Evolutionary conservation across 148 eudicot genomes (phyloP), one percentile per base, ranked within the genome.

Genomic region (Euryodendron excelsum): DNA sequence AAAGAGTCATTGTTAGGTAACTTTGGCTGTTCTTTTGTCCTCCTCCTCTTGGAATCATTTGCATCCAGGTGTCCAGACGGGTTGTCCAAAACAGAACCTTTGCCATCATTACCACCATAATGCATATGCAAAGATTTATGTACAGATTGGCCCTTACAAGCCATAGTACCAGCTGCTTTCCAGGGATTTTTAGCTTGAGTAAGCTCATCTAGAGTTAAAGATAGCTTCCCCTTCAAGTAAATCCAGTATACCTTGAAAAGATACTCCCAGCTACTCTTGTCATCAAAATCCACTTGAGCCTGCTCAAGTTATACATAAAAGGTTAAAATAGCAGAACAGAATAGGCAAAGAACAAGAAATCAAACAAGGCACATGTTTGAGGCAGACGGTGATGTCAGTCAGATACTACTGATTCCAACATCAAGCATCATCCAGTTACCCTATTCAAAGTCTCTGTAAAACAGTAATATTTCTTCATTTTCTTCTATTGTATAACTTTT

Each of bases 221-320:
- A 87, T 65, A 91, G 86, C 68, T 89, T 92, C 75, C 85, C 88
- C 80, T 93, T 95, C 84, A 91, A 77, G 73, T 62, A 83, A 62
- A 87, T 76, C 97, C 97, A 95, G 75, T 95, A 95, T 75, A 91
- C 88, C 85, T 95, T 95, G 82, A 95, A 95, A 64, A 95, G 98
- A 84, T 95, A 93, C 85, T 95, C 99, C 99, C 99, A 95, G 85
- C 96, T 91, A 60, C 79, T 85, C 52, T 82, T 78, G 84, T 95
- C 99, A 82, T 93, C 97, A 85, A 95, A 95, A 86, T 95, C 99
- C 73, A 95, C 97, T 75, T 86, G 88, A 79, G 84, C 90, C 97
- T 95, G 95, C 89, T 83, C 34, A 77, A 66, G 21, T 47, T 76
- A 75, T n/a, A 56, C 44, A 28, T 0, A 61, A 9, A 52, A 17